These are phyloP conservation scores for Micractinium sp. DNA, from an alignment of 139 green algal genomes.

Conservation along the genomic window DNA sequence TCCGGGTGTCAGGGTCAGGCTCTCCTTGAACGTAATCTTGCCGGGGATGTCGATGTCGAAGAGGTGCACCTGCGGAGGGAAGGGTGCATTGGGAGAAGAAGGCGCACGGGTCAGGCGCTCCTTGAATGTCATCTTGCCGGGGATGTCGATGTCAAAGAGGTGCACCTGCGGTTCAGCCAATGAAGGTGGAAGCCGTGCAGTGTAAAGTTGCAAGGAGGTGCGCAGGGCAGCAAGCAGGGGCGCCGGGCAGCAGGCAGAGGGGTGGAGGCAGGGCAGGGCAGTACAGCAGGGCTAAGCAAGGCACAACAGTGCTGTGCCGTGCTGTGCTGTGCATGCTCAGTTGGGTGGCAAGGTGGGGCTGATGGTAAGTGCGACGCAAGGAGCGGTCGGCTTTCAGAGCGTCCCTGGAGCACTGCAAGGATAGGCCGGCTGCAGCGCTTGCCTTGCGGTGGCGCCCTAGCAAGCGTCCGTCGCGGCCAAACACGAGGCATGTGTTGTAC, in stretches of 20 bases:
- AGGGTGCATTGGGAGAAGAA: not conserved
- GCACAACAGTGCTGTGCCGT: too few species aligned
- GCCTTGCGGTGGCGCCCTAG: constrained; percentile 91
- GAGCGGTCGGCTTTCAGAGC: not conserved
- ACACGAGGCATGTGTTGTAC: constrained; percentile 99
- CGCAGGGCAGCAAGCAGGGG: not conserved
- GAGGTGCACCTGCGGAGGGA: constrained; percentile 86
- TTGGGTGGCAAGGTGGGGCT: not conserved
- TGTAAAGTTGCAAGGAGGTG: not conserved
- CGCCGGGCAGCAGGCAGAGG: too few species aligned
- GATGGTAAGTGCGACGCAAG: not conserved
- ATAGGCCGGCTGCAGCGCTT: not conserved
- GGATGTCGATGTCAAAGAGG: constrained; percentile 99
- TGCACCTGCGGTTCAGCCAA: constrained; percentile 90
- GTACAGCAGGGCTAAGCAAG: not conserved
- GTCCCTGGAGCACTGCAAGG: too few species aligned
- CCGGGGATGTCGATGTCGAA: constrained; percentile 99
- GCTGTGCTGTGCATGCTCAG: too few species aligned
- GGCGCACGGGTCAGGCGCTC: constrained; percentile 69
- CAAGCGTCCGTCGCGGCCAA: constrained; percentile 73
- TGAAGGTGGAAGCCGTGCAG: not conserved
- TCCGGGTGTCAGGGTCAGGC: constrained; percentile 84
- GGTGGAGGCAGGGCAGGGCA: too few species aligned
- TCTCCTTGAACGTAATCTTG: constrained; percentile 98
- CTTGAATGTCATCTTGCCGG: constrained; percentile 97